Conservation (phyloP, 2,329 filamentous ascomycete species). For the Cytospora piceae region DNA sequence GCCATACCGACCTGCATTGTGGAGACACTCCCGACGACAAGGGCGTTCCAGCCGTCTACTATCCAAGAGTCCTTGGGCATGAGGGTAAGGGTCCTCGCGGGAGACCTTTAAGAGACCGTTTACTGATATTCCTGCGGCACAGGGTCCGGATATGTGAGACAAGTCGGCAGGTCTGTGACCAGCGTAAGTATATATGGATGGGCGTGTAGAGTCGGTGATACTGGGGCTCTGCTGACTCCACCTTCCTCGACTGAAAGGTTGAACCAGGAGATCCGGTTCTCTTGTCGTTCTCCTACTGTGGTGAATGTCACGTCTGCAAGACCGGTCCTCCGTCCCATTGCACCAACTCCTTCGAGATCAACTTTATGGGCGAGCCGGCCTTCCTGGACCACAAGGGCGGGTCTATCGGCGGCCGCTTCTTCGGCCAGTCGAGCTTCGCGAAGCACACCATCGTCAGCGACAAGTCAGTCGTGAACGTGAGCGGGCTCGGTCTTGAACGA, state of each 20-base stretch:
- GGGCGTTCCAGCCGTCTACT: conserved; percentile 26
- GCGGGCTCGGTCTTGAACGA: conserved; percentile 12
- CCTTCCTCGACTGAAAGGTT: conserved; percentile 28
- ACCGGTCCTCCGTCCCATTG: conserved; percentile 52
- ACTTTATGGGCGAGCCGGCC: conserved; percentile 55
- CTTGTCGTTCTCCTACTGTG: conserved; percentile 52
- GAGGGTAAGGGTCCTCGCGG: conserved; percentile 45
- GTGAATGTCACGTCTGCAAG: conserved; percentile 52
- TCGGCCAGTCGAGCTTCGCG: conserved; percentile 42
- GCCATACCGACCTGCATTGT: conserved; percentile 57
- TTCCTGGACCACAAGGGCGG: conserved; percentile 45
- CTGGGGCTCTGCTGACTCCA: not conserved
- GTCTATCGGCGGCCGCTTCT: conserved; percentile 41
- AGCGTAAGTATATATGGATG: conserved; percentile 34
- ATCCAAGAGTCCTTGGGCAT: conserved; percentile 50
- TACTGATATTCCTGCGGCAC: not conserved
- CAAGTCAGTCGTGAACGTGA: conserved; percentile 38
- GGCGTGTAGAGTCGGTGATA: too few species aligned
- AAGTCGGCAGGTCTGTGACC: conserved; percentile 46
- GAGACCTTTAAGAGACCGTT: not conserved
- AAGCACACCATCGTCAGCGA: conserved; percentile 39
- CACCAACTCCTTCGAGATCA: conserved; percentile 49
- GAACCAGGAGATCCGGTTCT: conserved; percentile 50
- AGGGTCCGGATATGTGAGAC: conserved; percentile 52
- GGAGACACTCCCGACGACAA: conserved; percentile 40